These are phyloP conservation scores for Astrocystis sublimbata DNA, from an alignment of 495 filamentous ascomycete genomes.

Conservation along the genomic window DNA sequence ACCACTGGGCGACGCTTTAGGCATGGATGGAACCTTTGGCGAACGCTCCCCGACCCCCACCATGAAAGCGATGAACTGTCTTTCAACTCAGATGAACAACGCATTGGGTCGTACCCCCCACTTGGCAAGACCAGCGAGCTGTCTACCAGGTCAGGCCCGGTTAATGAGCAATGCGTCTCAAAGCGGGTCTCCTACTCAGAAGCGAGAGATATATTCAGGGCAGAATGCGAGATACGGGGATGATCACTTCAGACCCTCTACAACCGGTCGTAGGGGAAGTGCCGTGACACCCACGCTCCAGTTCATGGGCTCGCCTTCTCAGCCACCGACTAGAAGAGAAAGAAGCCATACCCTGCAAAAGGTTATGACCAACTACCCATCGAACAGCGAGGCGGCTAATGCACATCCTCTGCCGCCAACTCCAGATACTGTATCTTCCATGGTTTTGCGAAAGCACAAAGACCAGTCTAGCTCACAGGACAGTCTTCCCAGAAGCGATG, in stretches of 20 bases:
- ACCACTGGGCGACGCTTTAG: slow-evolving; percentile 25
- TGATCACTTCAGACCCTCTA: slow-evolving; percentile 27
- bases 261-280: slow-evolving; percentile 26
- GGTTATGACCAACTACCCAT: slow-evolving; percentile 41
- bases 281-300: slow-evolving; percentile 23
- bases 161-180: slow-evolving; percentile 46
- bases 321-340: slow-evolving; percentile 38
- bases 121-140: slow-evolving; percentile 17
- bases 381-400: slow-evolving; percentile 28
- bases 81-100: neutral
- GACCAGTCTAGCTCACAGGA: slow-evolving; percentile 28
- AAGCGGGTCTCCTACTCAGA: slow-evolving; percentile 42
- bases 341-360: slow-evolving; percentile 44
- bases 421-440: slow-evolving; percentile 56
- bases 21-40: slow-evolving; percentile 31
- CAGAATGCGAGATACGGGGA: slow-evolving; percentile 20
- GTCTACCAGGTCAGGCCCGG: slow-evolving; percentile 35
- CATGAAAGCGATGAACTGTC: slow-evolving; percentile 14
- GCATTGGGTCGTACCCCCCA: slow-evolving; percentile 4
- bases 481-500: slow-evolving; percentile 18
- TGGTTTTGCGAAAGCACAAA: slow-evolving; percentile 43
- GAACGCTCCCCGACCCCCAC: slow-evolving; percentile 21
- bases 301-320: slow-evolving; percentile 18
- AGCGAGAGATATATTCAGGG: slow-evolving; percentile 38
- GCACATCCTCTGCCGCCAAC: slow-evolving; percentile 50